phyloP scores from a whole-genome alignment of 306 rosid species.

The Purshia tridentata region DNA sequence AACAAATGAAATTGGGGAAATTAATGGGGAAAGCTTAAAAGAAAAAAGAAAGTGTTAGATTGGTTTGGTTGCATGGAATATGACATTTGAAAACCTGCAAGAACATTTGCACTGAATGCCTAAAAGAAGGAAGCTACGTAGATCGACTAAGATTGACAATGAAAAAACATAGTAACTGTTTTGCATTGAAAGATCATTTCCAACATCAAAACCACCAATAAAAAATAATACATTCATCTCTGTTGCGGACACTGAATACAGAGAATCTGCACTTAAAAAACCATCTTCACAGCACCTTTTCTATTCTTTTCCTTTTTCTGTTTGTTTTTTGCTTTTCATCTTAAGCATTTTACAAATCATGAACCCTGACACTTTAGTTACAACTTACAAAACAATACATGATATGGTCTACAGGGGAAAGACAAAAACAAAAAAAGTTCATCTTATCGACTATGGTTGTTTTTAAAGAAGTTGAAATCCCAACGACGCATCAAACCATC shows the following conservation, averaged over 20 bases:
- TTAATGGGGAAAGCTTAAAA: no score
- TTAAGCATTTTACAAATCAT: conserved; percentile 40
- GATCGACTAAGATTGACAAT: background rate
- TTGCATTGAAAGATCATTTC: background rate
- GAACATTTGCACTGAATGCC: background rate
- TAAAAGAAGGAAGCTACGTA: background rate
- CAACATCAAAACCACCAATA: background rate
- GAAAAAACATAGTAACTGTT: background rate
- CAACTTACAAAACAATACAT: conserved; percentile 39
- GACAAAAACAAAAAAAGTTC: background rate
- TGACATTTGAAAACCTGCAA: background rate
- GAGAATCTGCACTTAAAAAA: background rate
- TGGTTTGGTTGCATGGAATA: no score
- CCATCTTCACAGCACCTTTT: conserved; percentile 13
- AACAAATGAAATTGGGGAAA: no score
- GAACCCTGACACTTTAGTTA: conserved; percentile 26
- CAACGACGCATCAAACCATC: conserved; percentile 81
- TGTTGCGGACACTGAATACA: background rate
- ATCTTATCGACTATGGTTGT: conserved; percentile 51
- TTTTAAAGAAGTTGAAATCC: conserved; percentile 82
- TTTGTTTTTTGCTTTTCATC: conserved; percentile 21
- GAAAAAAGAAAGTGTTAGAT: no score
- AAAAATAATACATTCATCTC: conserved; percentile 9
- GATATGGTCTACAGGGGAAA: conserved; percentile 14
- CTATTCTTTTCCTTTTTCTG: background rate